phyloP scores from a whole-genome alignment of 164 flowering plant genomes.

The Chimonanthus salicifolius region DNA sequence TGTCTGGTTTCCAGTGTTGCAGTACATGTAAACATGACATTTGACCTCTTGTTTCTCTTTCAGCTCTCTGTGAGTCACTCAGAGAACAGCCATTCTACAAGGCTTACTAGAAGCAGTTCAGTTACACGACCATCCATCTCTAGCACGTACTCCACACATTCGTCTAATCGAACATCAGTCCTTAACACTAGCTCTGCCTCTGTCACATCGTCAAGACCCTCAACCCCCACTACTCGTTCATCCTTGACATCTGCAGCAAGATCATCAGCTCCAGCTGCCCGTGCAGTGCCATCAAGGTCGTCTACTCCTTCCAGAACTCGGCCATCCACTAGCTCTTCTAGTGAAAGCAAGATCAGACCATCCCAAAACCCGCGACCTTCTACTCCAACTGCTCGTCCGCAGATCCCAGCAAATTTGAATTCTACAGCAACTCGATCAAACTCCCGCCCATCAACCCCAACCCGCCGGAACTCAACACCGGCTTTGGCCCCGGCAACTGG shows the following conservation, averaged over 20 bases:
- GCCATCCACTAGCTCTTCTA: conserved; percentile 38
- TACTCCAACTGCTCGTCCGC: conserved; percentile 73
- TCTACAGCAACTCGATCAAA: conserved; percentile 40
- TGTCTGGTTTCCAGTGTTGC: background rate
- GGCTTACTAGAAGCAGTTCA: conserved; percentile 79
- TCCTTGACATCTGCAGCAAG: conserved; percentile 42
- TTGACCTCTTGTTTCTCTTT: conserved; percentile 14
- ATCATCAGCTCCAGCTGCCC: conserved; percentile 62
- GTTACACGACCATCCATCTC: conserved; percentile 76
- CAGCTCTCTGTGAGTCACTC: conserved; percentile 80
- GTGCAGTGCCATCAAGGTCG: conserved; percentile 51
- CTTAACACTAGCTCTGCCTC: conserved; percentile 92
- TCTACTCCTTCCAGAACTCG: conserved; percentile 76
- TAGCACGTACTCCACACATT: conserved; percentile 25
- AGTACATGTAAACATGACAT: background rate
- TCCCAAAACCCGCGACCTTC: conserved; percentile 70
- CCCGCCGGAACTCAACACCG: conserved; percentile 52
- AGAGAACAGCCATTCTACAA: conserved; percentile 47
- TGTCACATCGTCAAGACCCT: conserved; percentile 76
- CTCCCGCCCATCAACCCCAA: conserved; percentile 87
- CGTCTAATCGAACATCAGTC: conserved; percentile 45
- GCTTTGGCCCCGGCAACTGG: conserved; percentile 36
- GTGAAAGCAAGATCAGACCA: conserved; percentile 41
- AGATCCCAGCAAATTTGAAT: conserved; percentile 44
- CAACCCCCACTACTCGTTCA: conserved; percentile 68